These are phyloP conservation scores for Fusarium humuli DNA, from an alignment of 2,329 filamentous ascomycete genomes.

Conservation along the genomic window DNA sequence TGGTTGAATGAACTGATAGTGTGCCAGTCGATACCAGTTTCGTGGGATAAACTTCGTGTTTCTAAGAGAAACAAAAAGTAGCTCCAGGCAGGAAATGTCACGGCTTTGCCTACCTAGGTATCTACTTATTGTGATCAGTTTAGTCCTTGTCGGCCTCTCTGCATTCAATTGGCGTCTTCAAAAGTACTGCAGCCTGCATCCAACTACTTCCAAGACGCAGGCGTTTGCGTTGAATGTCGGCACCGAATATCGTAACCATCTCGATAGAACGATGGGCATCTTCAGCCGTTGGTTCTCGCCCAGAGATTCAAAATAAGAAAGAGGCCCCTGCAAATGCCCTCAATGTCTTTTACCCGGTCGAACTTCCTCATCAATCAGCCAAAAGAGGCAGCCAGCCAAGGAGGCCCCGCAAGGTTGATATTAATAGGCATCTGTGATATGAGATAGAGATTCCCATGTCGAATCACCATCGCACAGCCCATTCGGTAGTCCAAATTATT, in stretches of 20 bases:
- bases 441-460: background rate
- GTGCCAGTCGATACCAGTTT: background rate
- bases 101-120: background rate
- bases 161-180: background rate
- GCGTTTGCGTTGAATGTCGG: background rate
- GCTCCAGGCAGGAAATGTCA: background rate
- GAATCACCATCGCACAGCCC: background rate
- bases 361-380: constrained; percentile 6
- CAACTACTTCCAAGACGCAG: constrained; percentile 6
- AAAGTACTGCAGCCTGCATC: background rate
- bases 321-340: constrained; percentile 3
- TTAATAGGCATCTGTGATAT: background rate
- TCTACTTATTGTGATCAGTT: background rate
- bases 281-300: constrained; percentile 15
- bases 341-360: constrained; percentile 12
- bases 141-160: background rate
- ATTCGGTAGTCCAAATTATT: background rate
- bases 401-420: background rate
- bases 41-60: background rate
- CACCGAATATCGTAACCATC: background rate
- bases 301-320: constrained; percentile 1
- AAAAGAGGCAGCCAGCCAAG: background rate
- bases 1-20: background rate
- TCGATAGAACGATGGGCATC: background rate
- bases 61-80: background rate